Conservation (phyloP, 345 rosid genomes). For the Camelina laxa region DNA sequence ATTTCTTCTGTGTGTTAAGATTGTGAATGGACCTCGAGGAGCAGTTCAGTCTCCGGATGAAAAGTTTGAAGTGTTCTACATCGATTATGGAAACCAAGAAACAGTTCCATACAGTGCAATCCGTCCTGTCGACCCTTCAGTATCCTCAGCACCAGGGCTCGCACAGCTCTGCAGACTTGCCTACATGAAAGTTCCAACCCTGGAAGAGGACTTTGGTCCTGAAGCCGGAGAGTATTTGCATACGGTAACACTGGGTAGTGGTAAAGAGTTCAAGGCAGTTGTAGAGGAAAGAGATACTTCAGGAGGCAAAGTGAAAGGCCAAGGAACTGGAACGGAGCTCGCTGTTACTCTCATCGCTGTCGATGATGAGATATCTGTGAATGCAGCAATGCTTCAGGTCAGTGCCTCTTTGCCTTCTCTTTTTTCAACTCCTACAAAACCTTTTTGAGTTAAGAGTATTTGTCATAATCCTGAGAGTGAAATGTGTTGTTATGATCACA, state of each 20-base stretch:
- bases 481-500: conserved; percentile 42
- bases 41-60: conserved; percentile 69
- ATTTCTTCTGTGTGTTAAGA: conserved; percentile 48
- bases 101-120: conserved; percentile 69
- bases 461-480: conserved; percentile 18
- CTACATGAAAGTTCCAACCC: conserved; percentile 79
- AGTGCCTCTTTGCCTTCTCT: background rate
- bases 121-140: conserved; percentile 78
- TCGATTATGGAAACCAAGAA: conserved; percentile 97
- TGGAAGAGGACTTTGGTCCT: conserved; percentile 82
- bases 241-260: conserved; percentile 58
- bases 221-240: conserved; percentile 89
- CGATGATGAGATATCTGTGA: conserved; percentile 79
- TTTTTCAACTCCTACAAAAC: background rate
- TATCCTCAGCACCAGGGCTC: conserved; percentile 74
- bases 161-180: conserved; percentile 97
- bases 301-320: conserved; percentile 92
- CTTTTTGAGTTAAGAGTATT: background rate
- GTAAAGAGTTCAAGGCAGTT: conserved; percentile 74
- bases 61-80: conserved; percentile 91
- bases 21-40: conserved; percentile 85
- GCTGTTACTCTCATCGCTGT: conserved; percentile 72
- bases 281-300: conserved; percentile 87
- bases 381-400: conserved; percentile 92
- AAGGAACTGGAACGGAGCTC: conserved; percentile 84